Evolutionary conservation across 2,329 filamentous ascomycete genomes (phyloP).

Genomic region (Cytospora schulzeri): DNA sequence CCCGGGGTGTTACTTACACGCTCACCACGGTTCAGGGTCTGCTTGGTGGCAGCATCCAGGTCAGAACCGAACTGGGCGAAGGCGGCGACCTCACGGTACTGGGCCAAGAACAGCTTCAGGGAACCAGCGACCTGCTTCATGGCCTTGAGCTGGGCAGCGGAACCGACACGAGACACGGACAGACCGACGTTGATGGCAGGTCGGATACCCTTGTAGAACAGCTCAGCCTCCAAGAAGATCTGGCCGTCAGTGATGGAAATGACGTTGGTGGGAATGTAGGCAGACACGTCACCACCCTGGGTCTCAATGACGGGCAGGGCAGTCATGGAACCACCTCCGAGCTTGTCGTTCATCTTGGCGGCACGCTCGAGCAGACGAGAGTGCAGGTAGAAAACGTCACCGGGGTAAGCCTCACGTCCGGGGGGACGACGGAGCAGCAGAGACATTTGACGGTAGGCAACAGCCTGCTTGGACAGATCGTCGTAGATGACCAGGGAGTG

Average conservation of each 20-base stretch:
- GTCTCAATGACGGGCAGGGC: conserved; percentile 98
- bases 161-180: conserved; percentile 99
- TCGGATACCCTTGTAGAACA: conserved; percentile 99
- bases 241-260: conserved; percentile 99
- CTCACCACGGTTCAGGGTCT: conserved; percentile 97
- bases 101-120: conserved; percentile 99
- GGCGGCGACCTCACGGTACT: conserved; percentile 99
- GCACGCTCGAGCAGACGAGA: conserved; percentile 99
- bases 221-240: conserved; percentile 98
- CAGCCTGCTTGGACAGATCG: conserved; percentile 96
- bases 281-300: conserved; percentile 99
- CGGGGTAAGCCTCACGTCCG: conserved; percentile 98
- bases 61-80: conserved; percentile 99
- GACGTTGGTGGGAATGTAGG: conserved; percentile 99
- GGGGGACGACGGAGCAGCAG: conserved; percentile 96
- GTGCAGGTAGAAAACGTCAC: conserved; percentile 99
- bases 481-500: conserved; percentile 92
- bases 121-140: conserved; percentile 99
- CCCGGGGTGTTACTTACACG: conserved; percentile 63
- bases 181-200: conserved; percentile 99
- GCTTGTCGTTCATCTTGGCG: conserved; percentile 97
- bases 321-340: conserved; percentile 93
- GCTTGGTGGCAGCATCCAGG: conserved; percentile 97
- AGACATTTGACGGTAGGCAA: conserved; percentile 98
- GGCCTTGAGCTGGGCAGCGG: conserved; percentile 98